phyloP scores from a whole-genome alignment of 2,329 filamentous ascomycete genomes.

The Thielaviopsis populi region DNA sequence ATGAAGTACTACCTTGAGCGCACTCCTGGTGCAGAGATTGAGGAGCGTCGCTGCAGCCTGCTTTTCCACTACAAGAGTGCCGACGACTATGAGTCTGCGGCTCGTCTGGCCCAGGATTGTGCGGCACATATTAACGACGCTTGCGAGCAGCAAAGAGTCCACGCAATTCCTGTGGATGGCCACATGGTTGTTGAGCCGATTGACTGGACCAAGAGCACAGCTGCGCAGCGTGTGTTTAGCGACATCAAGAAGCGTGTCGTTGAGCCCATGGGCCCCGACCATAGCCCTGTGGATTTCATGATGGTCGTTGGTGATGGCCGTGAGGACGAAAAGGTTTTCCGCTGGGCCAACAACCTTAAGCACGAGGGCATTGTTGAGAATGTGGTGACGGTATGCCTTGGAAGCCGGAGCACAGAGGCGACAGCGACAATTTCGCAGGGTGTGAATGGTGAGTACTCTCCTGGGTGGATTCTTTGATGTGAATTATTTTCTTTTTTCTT shows the following conservation, averaged over 20 bases:
- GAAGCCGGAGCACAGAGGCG: conserved; percentile 77
- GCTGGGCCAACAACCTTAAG: conserved; percentile 72
- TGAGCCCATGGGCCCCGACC: conserved; percentile 19
- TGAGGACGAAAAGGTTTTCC: conserved; percentile 86
- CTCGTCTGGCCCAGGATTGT: conserved; percentile 72
- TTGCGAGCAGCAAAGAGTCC: conserved; percentile 68
- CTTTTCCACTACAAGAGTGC: conserved; percentile 20
- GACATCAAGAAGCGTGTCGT: conserved; percentile 22
- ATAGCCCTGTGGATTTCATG: conserved; percentile 58
- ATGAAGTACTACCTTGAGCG: conserved; percentile 82
- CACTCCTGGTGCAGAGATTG: conserved; percentile 73
- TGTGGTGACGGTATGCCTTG: conserved; percentile 74
- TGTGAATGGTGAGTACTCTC: conserved; percentile 60
- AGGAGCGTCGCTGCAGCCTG: conserved; percentile 85
- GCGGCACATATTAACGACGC: conserved; percentile 92
- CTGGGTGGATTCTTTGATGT: not conserved
- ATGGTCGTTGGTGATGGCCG: conserved; percentile 82
- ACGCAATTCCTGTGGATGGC: conserved; percentile 66
- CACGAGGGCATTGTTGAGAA: conserved; percentile 44
- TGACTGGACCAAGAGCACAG: conserved; percentile 77
- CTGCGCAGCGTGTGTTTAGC: conserved; percentile 58
- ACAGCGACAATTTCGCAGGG: conserved; percentile 76
- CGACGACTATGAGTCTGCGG: conserved; percentile 38
- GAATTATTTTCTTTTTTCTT: conserved; percentile 10
- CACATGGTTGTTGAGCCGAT: conserved; percentile 72